Evolutionary conservation across 2,329 filamentous ascomycete species (phyloP).

Genomic region (Alternaria brassicae): DNA sequence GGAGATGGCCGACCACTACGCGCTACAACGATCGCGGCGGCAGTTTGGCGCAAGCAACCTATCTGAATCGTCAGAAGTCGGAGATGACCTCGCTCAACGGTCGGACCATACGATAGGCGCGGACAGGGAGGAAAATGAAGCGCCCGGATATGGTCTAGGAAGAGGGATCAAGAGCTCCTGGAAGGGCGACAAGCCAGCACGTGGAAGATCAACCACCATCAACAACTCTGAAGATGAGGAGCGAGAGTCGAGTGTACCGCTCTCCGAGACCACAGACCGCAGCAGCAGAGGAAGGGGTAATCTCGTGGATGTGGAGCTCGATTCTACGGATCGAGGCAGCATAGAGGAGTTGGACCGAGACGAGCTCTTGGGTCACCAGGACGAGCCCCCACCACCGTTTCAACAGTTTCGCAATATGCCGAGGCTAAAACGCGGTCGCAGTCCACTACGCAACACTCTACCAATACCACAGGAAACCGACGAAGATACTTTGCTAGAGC

Average conservation of each 20-base stretch:
- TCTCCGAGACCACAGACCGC: slow-evolving; percentile 52
- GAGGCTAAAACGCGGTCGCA: slow-evolving; percentile 49
- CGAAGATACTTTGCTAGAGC: slow-evolving; percentile 56
- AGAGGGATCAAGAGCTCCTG: slow-evolving; percentile 65
- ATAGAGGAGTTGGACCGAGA: slow-evolving; percentile 50
- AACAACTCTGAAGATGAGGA: slow-evolving; percentile 46
- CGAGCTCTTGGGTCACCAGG: slow-evolving; percentile 49
- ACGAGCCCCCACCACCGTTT: slow-evolving; percentile 63
- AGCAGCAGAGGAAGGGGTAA: slow-evolving; percentile 66
- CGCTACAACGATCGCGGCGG: slow-evolving; percentile 85
- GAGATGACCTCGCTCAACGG: slow-evolving; percentile 66
- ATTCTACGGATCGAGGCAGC: slow-evolving; percentile 64
- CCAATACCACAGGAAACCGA: slow-evolving; percentile 60
- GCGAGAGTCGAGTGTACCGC: slow-evolving; percentile 51
- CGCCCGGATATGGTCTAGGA: slow-evolving; percentile 51
- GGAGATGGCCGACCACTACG: slow-evolving; percentile 93
- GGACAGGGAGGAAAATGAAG: slow-evolving; percentile 51
- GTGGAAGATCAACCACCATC: slow-evolving; percentile 49
- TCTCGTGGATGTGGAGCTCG: slow-evolving; percentile 87
- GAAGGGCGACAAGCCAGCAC: slow-evolving; percentile 57
- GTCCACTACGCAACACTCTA: slow-evolving; percentile 50
- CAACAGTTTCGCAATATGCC: slow-evolving; percentile 62
- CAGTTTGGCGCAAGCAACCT: slow-evolving; percentile 85
- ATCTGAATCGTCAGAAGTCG: slow-evolving; percentile 84
- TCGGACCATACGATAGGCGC: slow-evolving; percentile 61